Evolutionary conservation across 495 filamentous ascomycete genomes (phyloP).

Genomic region (Penicillium macrosclerotiorum): DNA sequence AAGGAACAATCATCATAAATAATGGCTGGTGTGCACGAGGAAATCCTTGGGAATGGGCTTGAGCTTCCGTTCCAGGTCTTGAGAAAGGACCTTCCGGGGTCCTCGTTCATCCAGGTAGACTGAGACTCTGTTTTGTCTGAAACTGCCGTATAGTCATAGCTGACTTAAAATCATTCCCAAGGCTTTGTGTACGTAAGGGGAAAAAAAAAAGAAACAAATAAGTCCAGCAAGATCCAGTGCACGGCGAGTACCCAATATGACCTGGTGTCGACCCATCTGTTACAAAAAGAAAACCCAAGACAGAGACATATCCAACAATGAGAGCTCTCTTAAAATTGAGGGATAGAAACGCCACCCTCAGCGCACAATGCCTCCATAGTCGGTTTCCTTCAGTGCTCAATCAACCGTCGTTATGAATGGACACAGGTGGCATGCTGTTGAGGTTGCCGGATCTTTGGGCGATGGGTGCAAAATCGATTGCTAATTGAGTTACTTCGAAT

Average conservation of each 20-base stretch:
- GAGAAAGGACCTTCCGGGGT: neutral
- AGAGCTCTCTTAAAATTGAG: too few relatives aligned
- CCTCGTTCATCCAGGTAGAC: neutral
- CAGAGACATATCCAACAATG: too few relatives aligned
- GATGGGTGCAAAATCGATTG: constrained; percentile 22
- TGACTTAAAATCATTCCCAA: constrained; percentile 7
- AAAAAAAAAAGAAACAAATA: constrained; percentile 3
- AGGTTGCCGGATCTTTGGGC: constrained; percentile 19
- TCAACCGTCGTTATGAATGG: too few relatives aligned
- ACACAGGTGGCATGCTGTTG: constrained; percentile 3
- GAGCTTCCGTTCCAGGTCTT: neutral
- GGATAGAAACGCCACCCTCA: too few relatives aligned
- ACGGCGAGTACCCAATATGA: neutral
- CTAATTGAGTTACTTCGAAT: constrained; percentile 33
- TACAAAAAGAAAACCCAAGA: neutral
- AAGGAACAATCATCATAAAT: neutral
- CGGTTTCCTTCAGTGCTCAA: too few relatives aligned
- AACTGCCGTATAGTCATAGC: constrained; percentile 13
- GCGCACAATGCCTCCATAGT: too few relatives aligned
- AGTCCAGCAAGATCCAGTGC: too few relatives aligned
- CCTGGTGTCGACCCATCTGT: neutral
- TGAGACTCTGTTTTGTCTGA: constrained; percentile 6
- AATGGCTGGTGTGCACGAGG: neutral
- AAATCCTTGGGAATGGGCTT: neutral
- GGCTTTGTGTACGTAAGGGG: constrained; percentile 8